Evolutionary conservation across 306 rosid genomes (phyloP).

Genomic region (Gastrolobium bilobum): DNA sequence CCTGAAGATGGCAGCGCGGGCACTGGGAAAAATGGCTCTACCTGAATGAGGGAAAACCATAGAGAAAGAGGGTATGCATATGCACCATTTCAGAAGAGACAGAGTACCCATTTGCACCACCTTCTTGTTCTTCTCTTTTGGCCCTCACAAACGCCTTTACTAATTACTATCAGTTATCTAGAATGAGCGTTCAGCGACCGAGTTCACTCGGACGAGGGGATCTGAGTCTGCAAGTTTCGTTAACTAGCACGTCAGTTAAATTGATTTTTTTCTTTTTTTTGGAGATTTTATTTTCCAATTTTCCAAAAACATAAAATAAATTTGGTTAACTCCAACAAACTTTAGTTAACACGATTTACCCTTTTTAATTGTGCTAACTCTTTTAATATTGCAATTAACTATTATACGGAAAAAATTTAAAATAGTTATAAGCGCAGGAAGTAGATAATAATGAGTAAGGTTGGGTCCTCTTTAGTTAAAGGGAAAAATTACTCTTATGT

Average conservation of each 20-base stretch:
- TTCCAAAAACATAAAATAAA: no score
- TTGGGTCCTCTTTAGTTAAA: no score
- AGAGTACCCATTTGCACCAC: slow-evolving; percentile 59
- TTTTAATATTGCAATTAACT: no score
- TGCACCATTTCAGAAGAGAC: slow-evolving; percentile 63
- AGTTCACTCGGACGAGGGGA: slow-evolving; percentile 37
- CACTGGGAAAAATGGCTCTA: slow-evolving; percentile 48
- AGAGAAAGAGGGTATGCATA: slow-evolving; percentile 61
- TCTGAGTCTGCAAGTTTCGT: background rate
- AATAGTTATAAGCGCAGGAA: no score
- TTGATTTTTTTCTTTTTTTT: background rate
- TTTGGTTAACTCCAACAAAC: no score
- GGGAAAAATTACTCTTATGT: no score
- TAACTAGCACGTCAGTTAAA: background rate
- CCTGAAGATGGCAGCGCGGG: slow-evolving; percentile 45
- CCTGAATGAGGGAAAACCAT: slow-evolving; percentile 41
- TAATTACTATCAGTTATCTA: slow-evolving; percentile 23
- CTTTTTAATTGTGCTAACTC: no score
- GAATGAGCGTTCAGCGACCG: background rate
- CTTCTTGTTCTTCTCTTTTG: background rate
- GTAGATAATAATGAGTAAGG: no score
- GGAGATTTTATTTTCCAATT: no score
- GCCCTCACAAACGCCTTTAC: background rate
- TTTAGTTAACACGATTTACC: no score
- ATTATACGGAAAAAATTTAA: no score